Evolutionary conservation across 2,329 filamentous ascomycete species (phyloP), one percentile per base, ranked within the genome.

Genomic region (Botrytis sinoallii): DNA sequence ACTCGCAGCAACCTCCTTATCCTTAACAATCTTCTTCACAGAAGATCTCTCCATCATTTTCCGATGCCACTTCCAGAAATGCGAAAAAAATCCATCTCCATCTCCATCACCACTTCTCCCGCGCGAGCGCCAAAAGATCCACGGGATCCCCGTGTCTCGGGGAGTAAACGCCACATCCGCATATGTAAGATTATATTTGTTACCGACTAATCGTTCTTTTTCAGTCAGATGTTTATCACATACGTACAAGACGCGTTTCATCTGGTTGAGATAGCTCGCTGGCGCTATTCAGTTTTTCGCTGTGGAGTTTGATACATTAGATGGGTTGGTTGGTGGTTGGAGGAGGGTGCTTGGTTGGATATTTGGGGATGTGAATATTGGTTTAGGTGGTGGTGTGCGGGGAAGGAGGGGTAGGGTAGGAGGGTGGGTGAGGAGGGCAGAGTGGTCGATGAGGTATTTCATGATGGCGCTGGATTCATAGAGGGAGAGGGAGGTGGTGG

Each of bases 181-280:
- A 76, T 81, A 84, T 4, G 81, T 83, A 32, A 32, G 32, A 32
- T 32, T 32, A 73, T 73, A 76, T 74, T 83, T 84, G 74, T 83
- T 78, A 6, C 80, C 83, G 32, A 85, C 82, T 3, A 85, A 78
- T 60, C 78, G 84, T 38, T 81, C 75, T 25, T 79, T 80, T 10
- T 77, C 78, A 61, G 80, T 75, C 22, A 86, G 78, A 72, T 82
- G 81, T 9, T 70, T 76, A 20, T 87, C 83, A 60, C 87, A 72
- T 1, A 87, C 85, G 6, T 77, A 75, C 1, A 82, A 65, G 4
- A 79, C 74, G 6, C 75, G 65, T 42, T 63, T 73, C 1, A 85
- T 80, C 76, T 87, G 85, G 5, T 83, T 81, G 14, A 75, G 75
- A 77, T 87, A 87, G 79, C 18, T 83, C 80, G 25, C 83, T 77